Evolutionary conservation across 768 basidiomycete genomes (phyloP).

Genomic region (Mycena galericulata): DNA sequence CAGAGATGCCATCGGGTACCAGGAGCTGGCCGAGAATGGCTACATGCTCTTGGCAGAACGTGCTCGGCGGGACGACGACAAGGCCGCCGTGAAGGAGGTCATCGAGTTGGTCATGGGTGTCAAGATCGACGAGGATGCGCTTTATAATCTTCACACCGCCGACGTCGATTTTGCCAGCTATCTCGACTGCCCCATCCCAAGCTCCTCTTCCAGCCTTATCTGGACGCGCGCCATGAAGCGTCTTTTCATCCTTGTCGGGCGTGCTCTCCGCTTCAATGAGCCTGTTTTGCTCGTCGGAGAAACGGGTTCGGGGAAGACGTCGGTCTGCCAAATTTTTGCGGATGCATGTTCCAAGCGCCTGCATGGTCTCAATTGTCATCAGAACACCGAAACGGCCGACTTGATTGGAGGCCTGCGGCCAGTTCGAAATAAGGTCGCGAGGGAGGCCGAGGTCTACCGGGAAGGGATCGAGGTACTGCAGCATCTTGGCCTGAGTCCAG

Average conservation of each 20-base stretch:
- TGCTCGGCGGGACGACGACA: constrained; percentile 87
- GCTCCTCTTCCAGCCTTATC: constrained; percentile 64
- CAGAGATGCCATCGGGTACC: constrained; percentile 88
- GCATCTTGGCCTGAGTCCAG: constrained; percentile 51
- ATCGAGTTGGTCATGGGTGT: constrained; percentile 93
- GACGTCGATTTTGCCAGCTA: constrained; percentile 55
- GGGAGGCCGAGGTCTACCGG: constrained; percentile 62
- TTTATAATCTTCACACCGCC: constrained; percentile 72
- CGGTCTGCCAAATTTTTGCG: constrained; percentile 92
- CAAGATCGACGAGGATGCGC: constrained; percentile 72
- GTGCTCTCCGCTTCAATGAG: constrained; percentile 92
- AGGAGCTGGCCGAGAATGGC: constrained; percentile 94
- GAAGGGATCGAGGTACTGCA: constrained; percentile 57
- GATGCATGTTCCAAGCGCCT: constrained; percentile 70
- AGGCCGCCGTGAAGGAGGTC: constrained; percentile 89
- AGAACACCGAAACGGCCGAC: constrained; percentile 98
- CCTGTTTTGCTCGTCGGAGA: constrained; percentile 97
- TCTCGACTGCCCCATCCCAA: constrained; percentile 67
- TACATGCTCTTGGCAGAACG: constrained; percentile 98
- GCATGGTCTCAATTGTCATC: constrained; percentile 91
- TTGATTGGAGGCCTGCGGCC: constrained; percentile 94
- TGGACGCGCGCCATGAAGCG: constrained; percentile 97
- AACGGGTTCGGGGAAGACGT: constrained; percentile 98
- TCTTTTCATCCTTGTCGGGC: constrained; percentile 83
- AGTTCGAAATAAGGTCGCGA: constrained; percentile 75